Evolutionary conservation across 805 yeast species (phyloP).

Genomic region (Torulaspora maleeae): DNA sequence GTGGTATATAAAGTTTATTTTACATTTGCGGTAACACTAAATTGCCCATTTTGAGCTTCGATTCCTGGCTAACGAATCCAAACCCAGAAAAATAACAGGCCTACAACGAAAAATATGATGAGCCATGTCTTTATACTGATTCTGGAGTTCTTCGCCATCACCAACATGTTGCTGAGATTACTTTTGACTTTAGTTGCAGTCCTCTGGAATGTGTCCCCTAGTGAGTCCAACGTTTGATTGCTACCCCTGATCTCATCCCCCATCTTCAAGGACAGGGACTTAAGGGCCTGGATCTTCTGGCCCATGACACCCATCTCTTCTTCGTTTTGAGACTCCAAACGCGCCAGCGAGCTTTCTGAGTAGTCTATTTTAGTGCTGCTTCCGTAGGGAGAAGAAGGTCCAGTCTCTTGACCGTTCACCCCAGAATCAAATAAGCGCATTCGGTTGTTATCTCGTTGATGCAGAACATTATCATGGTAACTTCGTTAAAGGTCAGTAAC

Average conservation of each 20-base stretch:
- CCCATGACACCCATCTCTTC: slow-evolving; percentile 53
- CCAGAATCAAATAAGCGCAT: slow-evolving; percentile 31
- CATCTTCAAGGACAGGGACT: slow-evolving; percentile 52
- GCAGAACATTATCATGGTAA: slow-evolving; percentile 18
- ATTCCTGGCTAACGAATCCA: slow-evolving; percentile 33
- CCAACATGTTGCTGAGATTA: slow-evolving; percentile 53
- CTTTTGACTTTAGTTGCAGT: slow-evolving; percentile 46
- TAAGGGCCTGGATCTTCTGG: slow-evolving; percentile 50
- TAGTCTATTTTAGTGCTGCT: slow-evolving; percentile 38
- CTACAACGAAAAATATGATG: slow-evolving; percentile 43
- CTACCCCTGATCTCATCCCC: slow-evolving; percentile 61
- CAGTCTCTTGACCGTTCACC: slow-evolving; percentile 5
- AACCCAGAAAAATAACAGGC: slow-evolving; percentile 48
- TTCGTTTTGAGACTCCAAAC: slow-evolving; percentile 62
- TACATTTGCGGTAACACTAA: not conserved
- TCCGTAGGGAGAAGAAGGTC: slow-evolving; percentile 40
- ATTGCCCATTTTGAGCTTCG: not conserved
- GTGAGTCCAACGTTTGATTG: slow-evolving; percentile 40
- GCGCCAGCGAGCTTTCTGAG: slow-evolving; percentile 51
- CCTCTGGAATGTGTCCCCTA: slow-evolving; percentile 44
- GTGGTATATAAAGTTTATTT: not conserved
- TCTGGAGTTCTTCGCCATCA: slow-evolving; percentile 60
- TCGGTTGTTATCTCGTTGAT: slow-evolving; percentile 31
- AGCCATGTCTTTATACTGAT: slow-evolving; percentile 64
- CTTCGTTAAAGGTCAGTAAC: slow-evolving; percentile 16